Percentiles rank a stretch among this genome's conserved stretches.
phyloP scores from a whole-genome alignment of 257 asterid species.

The Solanum tarapatanum region DNA sequence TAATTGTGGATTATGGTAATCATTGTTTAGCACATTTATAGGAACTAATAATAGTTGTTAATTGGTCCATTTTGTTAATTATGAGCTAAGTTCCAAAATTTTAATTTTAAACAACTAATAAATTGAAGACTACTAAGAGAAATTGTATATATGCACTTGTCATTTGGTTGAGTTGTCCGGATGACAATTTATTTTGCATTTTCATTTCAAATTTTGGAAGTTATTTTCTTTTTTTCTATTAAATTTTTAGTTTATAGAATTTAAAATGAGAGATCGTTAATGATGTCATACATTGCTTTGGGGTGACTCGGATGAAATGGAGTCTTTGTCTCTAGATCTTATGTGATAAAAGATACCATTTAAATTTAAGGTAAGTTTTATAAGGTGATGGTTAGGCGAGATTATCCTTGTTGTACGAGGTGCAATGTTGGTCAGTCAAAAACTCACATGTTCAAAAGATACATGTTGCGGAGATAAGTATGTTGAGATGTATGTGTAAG shows the following conservation, averaged over 20 bases:
- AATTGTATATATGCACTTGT: neutral
- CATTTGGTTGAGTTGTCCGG: neutral
- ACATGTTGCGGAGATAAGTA: neutral
- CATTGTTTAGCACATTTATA: neutral
- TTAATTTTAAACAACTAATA: neutral
- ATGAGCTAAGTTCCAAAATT: neutral
- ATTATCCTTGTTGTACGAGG: neutral
- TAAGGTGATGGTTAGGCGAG: rapidly evolving
- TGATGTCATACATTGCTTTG: neutral
- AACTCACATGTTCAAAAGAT: neutral
- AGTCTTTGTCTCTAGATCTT: neutral
- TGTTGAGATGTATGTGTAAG: too few species aligned
- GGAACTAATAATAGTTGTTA: neutral
- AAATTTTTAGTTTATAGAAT: neutral
- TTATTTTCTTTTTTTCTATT: neutral
- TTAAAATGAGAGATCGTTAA: neutral
- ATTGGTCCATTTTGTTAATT: neutral
- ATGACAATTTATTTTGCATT: neutral
- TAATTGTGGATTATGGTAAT: neutral
- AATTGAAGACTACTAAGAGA: neutral
- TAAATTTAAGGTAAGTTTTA: too few species aligned
- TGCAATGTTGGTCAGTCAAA: neutral
- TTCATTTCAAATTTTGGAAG: neutral
- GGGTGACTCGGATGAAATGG: too few species aligned
- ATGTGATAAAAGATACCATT: neutral